Percentiles rank a stretch among this genome's conserved stretches.
Evolutionary conservation across 192 early-diverging fungal genomes (phyloP).

Genomic region (Backusella mclennaniae): DNA sequence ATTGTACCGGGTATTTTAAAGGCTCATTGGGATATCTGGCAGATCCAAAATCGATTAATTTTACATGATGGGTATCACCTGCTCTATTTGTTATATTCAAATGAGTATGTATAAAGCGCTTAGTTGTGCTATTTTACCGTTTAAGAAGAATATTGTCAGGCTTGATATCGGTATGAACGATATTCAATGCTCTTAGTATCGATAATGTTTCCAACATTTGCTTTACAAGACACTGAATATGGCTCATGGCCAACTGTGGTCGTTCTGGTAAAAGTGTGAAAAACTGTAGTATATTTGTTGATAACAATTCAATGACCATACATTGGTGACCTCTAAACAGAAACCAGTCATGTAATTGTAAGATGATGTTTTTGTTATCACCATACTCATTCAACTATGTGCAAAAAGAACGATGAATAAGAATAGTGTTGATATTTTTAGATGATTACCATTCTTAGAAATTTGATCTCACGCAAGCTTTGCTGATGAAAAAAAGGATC

Average conservation of each 20-base stretch:
- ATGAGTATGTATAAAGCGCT: neutral
- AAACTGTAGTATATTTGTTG: constrained; percentile 88
- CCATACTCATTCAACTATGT: neutral
- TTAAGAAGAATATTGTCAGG: constrained; percentile 95
- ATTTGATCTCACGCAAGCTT: constrained; percentile 90
- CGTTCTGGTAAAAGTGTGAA: constrained; percentile 29
- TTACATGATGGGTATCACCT: constrained; percentile 88
- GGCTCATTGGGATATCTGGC: constrained; percentile 85
- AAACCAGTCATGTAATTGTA: constrained; percentile 88
- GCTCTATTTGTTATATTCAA: constrained; percentile 44
- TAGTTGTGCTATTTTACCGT: constrained; percentile 45
- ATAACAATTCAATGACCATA: constrained; percentile 93
- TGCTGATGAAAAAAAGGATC: constrained; percentile 94
- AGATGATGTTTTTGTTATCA: constrained; percentile 78
- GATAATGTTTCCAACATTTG: constrained; percentile 90
- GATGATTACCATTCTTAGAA: constrained; percentile 70
- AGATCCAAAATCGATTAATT: constrained; percentile 98
- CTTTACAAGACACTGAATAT: constrained; percentile 85
- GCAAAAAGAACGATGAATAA: neutral
- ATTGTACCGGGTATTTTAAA: constrained; percentile 96
- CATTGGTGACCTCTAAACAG: constrained; percentile 90
- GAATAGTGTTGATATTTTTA: neutral
- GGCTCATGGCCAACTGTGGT: constrained; percentile 82
- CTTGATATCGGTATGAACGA: constrained; percentile 98
- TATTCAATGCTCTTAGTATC: constrained; percentile 74